Evolutionary conservation across 495 filamentous ascomycete species (phyloP), one percentile per base, ranked within the genome.

Genomic region (Aspergillus homomorphus): DNA sequence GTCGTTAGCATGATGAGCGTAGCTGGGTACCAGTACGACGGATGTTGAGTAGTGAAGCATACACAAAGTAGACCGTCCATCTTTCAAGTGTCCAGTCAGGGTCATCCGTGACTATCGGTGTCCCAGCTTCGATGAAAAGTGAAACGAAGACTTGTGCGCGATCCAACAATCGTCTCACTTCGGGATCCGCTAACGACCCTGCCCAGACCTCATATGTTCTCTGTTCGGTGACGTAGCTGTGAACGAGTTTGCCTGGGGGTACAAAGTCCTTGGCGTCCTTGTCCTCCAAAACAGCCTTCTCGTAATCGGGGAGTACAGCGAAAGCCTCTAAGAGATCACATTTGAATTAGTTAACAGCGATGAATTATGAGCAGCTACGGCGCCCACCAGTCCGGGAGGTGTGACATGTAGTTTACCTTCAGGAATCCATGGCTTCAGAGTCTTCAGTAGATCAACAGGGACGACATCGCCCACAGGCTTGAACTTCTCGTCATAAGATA

Each of bases 51-150:
- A 8, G 33, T 14, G 6, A 38, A 38, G 38, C 75, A 52, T 76
- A 85, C 80, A 87, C 71, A 58, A 96, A 89, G 73, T 88, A 98
- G 19, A 96, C 78, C 0, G 87, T 91, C 94, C 94, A 99, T 68
- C 92, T 83, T 53, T 86, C 80, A 7, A 90, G 71, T 7, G 82
- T 82, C 84, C 86, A 88, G 38, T 88, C 85, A 4, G 83, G 79
- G 55, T 95, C 90, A 45, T 93, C 83, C 14, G 89, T 73, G 9
- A 85, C 79, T 19, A 96, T 77, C 22, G 78, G 81, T 14, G 84
- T 86, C 30, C 91, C 95, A 21, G 90, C 94, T 72, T 99, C 94
- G 59, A 99, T 96, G 71, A 88, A 96, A 54, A 97, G 78, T 8
- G 88, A 86, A n/a, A 91, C 82, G 22, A 92, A 77, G 41, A 96